Evolutionary conservation across 139 green algal species (phyloP), one percentile per base, ranked within the genome.

Genomic region (Nannochloris sp.): DNA sequence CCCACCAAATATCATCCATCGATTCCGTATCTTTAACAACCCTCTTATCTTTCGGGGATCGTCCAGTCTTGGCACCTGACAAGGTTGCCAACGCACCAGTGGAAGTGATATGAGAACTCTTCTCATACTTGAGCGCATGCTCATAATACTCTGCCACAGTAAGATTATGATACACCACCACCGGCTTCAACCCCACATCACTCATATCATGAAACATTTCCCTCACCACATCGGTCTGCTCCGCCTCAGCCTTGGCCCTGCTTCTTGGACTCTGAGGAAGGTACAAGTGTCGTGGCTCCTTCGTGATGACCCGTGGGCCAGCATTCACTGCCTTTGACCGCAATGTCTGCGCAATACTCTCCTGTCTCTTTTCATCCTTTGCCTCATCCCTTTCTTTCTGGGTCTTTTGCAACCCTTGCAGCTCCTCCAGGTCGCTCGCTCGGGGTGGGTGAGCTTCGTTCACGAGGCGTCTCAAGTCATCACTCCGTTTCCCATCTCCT

Each of bases 41-140:
- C 44, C 90, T 84, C 86, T 96, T 97, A 87, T 97, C 90, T 37
- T 84, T 83, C 49, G 90, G 90, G 40, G 75, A 90, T 27, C 90
- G 85, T 5, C 90, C 90, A 49, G 89, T 95, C 78, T 93, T 95
- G 24, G 81, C 83, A 24, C 88, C 88, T 36, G 83, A 91, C 40
- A 85, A 72, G 8, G 85, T 86, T 6, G 83, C 78, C 19, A 96
- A 63, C 0, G 90, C 90, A 15, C 90, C 90, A 11, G 37, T 74
- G 19, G 69, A 75, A 5, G 76, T 68, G 10, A 95, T 75, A 62
- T 82, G 73, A 2, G 83, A 92, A 51, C 83, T 82, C 10, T 72
- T 70, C 70, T 94, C 87, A 57, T 82, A 81, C 62, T 74, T 64
- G 15, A 66, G 34, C 14, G 31, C 24, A 40, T 81, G 72, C 68